Evolutionary conservation across 257 asterid genomes (phyloP).

Genomic region (Solanum rostratum): DNA sequence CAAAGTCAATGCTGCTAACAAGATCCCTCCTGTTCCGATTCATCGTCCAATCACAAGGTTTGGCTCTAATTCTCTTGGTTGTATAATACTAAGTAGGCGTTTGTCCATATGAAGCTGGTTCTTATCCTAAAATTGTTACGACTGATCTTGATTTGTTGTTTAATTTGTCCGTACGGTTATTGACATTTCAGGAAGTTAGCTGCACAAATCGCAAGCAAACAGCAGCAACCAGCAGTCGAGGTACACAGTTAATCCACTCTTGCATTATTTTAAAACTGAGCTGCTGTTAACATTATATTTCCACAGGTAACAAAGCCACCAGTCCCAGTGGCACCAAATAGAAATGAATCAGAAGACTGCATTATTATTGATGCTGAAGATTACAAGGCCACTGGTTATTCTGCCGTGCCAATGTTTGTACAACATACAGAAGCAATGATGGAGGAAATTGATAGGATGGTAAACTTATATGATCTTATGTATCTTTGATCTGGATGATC

Average conservation of each 20-base stretch:
- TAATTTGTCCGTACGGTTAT: background rate
- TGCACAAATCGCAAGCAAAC: constrained; percentile 45
- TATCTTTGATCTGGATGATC: background rate
- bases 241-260: background rate
- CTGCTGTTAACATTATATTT: background rate
- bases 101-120: background rate
- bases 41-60: constrained; percentile 84
- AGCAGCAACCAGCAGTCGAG: constrained; percentile 13
- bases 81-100: background rate
- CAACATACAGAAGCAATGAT: constrained; percentile 74
- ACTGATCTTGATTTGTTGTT: background rate
- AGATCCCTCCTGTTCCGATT: constrained; percentile 30
- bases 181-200: constrained; percentile 36
- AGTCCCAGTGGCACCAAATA: constrained; percentile 7
- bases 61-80: background rate
- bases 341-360: constrained; percentile 22
- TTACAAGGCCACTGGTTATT: constrained; percentile 8
- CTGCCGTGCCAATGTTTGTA: constrained; percentile 56
- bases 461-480: background rate
- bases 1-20: constrained; percentile 17
- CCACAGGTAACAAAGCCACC: constrained; percentile 27
- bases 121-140: background rate
- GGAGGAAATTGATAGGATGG: constrained; percentile 81
- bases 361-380: constrained; percentile 35
- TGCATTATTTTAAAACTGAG: background rate